These are phyloP conservation scores for Leccinum variicolor DNA, from an alignment of 768 basidiomycete species.

Conservation along the genomic window DNA sequence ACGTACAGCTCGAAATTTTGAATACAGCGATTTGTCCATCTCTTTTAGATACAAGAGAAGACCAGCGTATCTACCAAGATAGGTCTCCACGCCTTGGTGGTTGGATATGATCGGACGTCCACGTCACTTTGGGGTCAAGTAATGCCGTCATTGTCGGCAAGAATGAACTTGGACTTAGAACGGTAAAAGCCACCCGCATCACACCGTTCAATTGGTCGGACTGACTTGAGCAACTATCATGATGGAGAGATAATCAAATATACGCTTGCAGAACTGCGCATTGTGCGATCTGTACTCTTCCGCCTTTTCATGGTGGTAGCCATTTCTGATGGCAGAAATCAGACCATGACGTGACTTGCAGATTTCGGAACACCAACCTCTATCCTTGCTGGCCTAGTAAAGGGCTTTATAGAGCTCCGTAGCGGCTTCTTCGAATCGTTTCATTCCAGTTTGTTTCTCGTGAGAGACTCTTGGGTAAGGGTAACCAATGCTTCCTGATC, in stretches of 20 bases:
- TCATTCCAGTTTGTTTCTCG: conserved; percentile 75
- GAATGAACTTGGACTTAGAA: conserved; percentile 60
- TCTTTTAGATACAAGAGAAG: conserved; percentile 92
- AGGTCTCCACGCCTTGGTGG: conserved; percentile 77
- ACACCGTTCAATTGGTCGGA: neutral
- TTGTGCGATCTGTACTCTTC: conserved; percentile 91
- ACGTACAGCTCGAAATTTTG: conserved; percentile 84
- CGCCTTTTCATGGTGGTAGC: conserved; percentile 91
- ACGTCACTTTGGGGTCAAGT: conserved; percentile 37
- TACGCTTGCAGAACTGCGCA: conserved; percentile 86
- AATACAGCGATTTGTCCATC: conserved; percentile 89
- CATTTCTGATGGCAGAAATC: conserved; percentile 58
- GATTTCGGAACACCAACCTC: conserved; percentile 49
- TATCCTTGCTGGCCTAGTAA: conserved; percentile 84
- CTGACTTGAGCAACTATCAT: conserved; percentile 88
- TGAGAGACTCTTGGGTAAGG: conserved; percentile 85
- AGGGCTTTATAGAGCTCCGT: conserved; percentile 93
- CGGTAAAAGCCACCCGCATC: conserved; percentile 3
- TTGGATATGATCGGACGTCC: conserved; percentile 47
- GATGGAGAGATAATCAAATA: conserved; percentile 86
- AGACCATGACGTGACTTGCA: neutral
- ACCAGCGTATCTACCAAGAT: conserved; percentile 85
- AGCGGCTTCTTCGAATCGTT: conserved; percentile 76
- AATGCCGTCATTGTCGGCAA: conserved; percentile 61
- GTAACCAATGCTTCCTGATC: conserved; percentile 67